Evolutionary conservation across 805 yeast species (phyloP).

Genomic region (Saccharomycopsis fodiens): DNA sequence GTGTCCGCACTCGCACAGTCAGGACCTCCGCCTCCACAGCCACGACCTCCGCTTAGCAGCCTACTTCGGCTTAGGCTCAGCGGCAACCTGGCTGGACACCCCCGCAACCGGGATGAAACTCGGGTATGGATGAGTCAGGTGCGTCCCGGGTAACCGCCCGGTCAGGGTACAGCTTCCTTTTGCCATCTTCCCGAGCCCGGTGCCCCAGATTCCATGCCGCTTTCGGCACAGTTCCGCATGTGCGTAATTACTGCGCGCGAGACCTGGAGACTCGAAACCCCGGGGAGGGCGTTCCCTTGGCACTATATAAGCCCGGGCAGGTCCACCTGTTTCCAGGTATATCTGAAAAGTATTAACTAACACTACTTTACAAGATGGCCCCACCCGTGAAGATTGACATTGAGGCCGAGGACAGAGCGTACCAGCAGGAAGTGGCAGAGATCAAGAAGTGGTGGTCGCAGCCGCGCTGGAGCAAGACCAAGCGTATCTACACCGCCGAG

Average conservation of each 20-base stretch:
- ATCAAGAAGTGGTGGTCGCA: conserved; percentile 87
- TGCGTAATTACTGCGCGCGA: conserved; percentile 2
- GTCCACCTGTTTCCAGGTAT: no score
- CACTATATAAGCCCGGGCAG: no score
- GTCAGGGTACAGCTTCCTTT: background rate
- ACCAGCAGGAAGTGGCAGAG: conserved; percentile 61
- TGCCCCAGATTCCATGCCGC: conserved; percentile 7
- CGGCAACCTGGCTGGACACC: no score
- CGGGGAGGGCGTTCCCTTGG: background rate
- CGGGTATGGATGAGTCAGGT: no score
- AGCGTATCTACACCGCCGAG: conserved; percentile 80
- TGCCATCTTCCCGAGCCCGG: conserved; percentile 7
- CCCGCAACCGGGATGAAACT: no score
- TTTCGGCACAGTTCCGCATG: conserved; percentile 4
- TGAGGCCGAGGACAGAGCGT: conserved; percentile 54
- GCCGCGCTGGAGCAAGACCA: conserved; percentile 86
- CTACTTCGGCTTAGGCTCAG: no score
- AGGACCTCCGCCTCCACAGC: no score
- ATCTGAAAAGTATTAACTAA: background rate
- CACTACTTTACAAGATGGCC: conserved; percentile 26
- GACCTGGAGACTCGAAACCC: background rate
- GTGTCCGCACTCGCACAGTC: no score
- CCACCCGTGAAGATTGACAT: conserved; percentile 48
- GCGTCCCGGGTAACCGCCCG: no score
- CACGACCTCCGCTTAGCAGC: no score